A percentile compares a stretch with the other conserved stretches of the same genome.
These are phyloP conservation scores for Phaeosphaeriaceae sp. DNA, from an alignment of 2,329 filamentous ascomycete species.

Conservation along the genomic window DNA sequence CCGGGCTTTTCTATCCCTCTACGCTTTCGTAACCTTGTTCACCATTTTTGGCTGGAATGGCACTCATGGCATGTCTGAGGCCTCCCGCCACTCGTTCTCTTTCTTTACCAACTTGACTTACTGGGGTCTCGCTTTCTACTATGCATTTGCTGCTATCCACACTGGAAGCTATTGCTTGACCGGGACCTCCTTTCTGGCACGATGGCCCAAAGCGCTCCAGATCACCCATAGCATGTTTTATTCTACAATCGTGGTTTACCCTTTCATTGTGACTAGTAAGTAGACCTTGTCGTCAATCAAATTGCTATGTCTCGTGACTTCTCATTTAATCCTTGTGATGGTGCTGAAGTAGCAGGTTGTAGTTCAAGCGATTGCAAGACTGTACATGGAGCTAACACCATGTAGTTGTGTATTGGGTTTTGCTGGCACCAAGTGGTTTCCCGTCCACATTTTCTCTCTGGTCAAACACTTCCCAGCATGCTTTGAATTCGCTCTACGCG, in stretches of 20 bases:
- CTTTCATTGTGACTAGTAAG: conserved; percentile 54
- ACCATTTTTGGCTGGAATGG: conserved; percentile 72
- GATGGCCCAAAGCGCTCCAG: conserved; percentile 48
- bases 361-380: not conserved
- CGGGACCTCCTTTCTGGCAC: conserved; percentile 44
- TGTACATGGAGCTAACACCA: conserved; percentile 6
- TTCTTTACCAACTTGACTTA: conserved; percentile 85
- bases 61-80: conserved; percentile 56
- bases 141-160: conserved; percentile 70
- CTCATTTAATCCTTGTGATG: too few species aligned
- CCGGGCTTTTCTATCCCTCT: conserved; percentile 63
- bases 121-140: conserved; percentile 85
- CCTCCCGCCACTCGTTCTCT: conserved; percentile 66
- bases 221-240: conserved; percentile 51
- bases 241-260: conserved; percentile 51
- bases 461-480: conserved; percentile 76
- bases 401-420: conserved; percentile 52
- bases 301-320: too few species aligned
- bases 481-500: conserved; percentile 74
- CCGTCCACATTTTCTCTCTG: conserved; percentile 47
- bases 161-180: conserved; percentile 67
- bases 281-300: too few species aligned
- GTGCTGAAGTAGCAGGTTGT: not conserved
- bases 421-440: conserved; percentile 46
- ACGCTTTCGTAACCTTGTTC: conserved; percentile 73